Base-by-base conservation (phyloP, 139 green algal genomes). In the Raphidocelis subcapitata region DNA sequence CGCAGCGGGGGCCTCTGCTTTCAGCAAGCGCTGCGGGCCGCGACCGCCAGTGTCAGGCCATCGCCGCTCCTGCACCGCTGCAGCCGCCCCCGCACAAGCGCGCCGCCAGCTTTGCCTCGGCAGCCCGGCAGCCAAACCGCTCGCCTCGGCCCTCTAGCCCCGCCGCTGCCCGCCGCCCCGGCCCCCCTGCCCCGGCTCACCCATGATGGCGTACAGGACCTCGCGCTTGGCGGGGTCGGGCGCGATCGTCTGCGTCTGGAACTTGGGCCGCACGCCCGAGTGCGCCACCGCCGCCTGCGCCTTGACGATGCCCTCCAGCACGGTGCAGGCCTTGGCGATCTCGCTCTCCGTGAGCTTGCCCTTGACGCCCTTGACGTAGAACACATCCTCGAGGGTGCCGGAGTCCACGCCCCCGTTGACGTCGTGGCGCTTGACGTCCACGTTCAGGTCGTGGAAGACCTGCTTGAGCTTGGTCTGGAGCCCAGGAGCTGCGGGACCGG, bases 141-240 rank as follows among this genome's bases (percentile, higher is more conserved):
- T 12, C 5, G 26, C n/a, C n/a, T 28, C 5, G 10, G n/a, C 55
- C 24, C 55, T 62, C 10, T 12, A 12, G 10, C 10, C 41, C 8
- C 41, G 8, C 41, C 55, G 5, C 8, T 62, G 16, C 10, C 55
- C 26, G 55, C 24, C 10, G n/a, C 10, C 24, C 10, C n/a, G 24
- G 14, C 10, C 26, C 26, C 10, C 55, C 10, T 41, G 57, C n/a
- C 44, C 23, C 3, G 5, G 52, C 83, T 69, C 49, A 92, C 87
- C 87, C 89, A 97, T 94, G 23, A 97, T 82, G n/a, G 78, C 86
- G 72, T 93, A 91, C 31, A 97, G 81, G 33, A 90, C 82, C 28
- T 90, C 76, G 35, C 76, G 46, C 63, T 82, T 90, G 54, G 63
- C 65, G 61, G 62, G 36, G 59, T 76, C 70, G 41, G 63, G 71